phyloP scores from a whole-genome alignment of 2,329 filamentous ascomycete genomes.

The Aciculosporium take region DNA sequence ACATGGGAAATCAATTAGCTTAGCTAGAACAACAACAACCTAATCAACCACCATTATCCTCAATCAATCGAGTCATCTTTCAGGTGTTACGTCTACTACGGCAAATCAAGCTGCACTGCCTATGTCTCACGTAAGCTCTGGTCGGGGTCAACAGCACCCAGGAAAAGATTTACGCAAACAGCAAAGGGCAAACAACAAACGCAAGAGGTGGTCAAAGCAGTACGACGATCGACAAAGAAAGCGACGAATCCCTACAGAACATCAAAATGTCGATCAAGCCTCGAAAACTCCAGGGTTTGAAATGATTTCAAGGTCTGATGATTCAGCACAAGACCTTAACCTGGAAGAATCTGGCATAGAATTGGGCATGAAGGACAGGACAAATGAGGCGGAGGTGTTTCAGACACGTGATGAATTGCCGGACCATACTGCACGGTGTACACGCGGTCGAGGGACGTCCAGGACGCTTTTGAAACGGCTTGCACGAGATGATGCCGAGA shows the following conservation, averaged over 20 bases:
- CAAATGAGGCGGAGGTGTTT: slow-evolving; percentile 1
- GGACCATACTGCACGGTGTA: slow-evolving; percentile 17
- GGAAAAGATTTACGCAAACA: slow-evolving; percentile 56
- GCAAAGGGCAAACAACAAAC: slow-evolving; percentile 48
- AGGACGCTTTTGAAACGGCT: slow-evolving; percentile 36
- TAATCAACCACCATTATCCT: no score
- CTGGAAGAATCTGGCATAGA: background rate
- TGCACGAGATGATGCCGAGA: slow-evolving; percentile 74
- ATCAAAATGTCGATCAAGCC: background rate
- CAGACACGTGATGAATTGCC: slow-evolving; percentile 9
- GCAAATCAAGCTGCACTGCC: background rate
- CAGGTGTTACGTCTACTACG: slow-evolving; percentile 11
- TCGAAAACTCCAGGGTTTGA: background rate
- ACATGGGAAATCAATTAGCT: no score
- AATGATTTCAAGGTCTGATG: background rate
- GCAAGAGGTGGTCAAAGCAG: slow-evolving; percentile 16
- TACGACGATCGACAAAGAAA: slow-evolving; percentile 1
- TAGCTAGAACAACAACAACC: no score
- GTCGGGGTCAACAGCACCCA: slow-evolving; percentile 7
- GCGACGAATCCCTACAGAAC: background rate
- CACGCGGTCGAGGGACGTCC: slow-evolving; percentile 9
- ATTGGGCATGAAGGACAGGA: slow-evolving; percentile 8
- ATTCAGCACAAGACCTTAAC: background rate
- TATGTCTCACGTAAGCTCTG: background rate
- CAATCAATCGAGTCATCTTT: no score